Conservation (phyloP, 2,329 filamentous ascomycete genomes). For the Chaetomiaceae sp. region DNA sequence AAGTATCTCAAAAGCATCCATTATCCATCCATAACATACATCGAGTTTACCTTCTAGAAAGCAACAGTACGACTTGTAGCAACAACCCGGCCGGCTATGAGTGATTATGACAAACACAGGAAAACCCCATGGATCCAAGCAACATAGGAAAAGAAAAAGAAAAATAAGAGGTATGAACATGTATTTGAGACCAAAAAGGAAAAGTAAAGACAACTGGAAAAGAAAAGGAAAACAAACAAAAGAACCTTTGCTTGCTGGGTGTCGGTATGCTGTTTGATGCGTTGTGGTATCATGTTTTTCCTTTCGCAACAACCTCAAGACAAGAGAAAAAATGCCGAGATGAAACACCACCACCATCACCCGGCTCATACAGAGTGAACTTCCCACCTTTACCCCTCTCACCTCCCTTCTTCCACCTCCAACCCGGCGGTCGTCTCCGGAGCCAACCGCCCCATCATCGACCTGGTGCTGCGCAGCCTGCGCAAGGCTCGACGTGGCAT, state of each 20-base stretch:
- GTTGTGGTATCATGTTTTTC: conserved; percentile 19
- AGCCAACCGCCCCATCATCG: background rate
- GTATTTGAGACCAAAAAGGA: background rate
- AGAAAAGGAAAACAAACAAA: conserved; percentile 8
- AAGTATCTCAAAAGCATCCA: background rate
- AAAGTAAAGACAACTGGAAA: conserved; percentile 8
- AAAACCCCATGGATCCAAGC: conserved; percentile 19
- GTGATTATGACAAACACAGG: conserved; percentile 9
- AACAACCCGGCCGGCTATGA: conserved; percentile 15
- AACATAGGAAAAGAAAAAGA: conserved; percentile 16
- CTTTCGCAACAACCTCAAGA: no score
- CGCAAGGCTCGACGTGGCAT: background rate
- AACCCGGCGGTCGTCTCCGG: background rate
- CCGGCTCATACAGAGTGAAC: conserved; percentile 8
- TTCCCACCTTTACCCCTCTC: background rate
- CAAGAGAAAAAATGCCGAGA: conserved; percentile 1
- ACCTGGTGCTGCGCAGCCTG: background rate
- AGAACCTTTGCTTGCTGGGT: conserved; percentile 5
- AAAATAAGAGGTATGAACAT: conserved; percentile 18
- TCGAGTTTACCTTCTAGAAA: conserved; percentile 11
- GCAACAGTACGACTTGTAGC: conserved; percentile 3
- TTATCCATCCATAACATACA: background rate
- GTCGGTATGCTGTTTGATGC: conserved; percentile 15
- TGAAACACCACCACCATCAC: conserved; percentile 11
- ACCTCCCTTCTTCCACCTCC: background rate